Conservation (phyloP, 805 yeast genomes). For the Jamesozyma gamospora region DNA sequence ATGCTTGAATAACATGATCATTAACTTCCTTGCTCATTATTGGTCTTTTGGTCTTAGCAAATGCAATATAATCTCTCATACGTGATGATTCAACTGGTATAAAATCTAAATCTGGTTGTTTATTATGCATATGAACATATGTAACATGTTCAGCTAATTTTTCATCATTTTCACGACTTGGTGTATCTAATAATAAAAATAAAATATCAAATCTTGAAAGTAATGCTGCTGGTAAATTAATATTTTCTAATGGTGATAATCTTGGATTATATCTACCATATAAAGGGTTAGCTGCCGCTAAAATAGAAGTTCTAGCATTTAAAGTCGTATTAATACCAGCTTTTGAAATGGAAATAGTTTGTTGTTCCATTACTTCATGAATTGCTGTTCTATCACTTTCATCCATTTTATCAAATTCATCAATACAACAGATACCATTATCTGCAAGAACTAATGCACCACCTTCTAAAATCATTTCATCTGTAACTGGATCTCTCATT, state of each 20-base stretch:
- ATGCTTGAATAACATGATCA: conserved; percentile 74
- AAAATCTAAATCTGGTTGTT: conserved; percentile 68
- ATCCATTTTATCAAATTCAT: conserved; percentile 98
- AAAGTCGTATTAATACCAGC: conserved; percentile 96
- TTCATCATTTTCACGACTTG: conserved; percentile 70
- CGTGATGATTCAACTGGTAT: conserved; percentile 70
- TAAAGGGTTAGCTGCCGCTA: conserved; percentile 98
- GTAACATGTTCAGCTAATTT: conserved; percentile 89
- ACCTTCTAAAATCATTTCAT: conserved; percentile 96
- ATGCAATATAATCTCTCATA: conserved; percentile 78
- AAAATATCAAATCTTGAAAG: conserved; percentile 88
- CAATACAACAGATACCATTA: conserved; percentile 96
- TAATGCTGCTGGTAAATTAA: conserved; percentile 92
- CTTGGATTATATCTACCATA: conserved; percentile 90
- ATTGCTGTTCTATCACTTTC: conserved; percentile 94
- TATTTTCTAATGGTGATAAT: conserved; percentile 87
- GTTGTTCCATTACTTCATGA: conserved; percentile 99
- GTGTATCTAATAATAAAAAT: conserved; percentile 78
- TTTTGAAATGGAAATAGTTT: conserved; percentile 91
- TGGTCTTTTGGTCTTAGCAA: conserved; percentile 80
- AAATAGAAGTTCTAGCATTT: conserved; percentile 88
- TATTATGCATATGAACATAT: conserved; percentile 87
- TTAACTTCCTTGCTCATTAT: conserved; percentile 74
- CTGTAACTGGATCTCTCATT: conserved; percentile 97
- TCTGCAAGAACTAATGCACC: conserved; percentile 96